Evolutionary conservation across 2,329 filamentous ascomycete species (phyloP).

Genomic region (Clonostachys solani): DNA sequence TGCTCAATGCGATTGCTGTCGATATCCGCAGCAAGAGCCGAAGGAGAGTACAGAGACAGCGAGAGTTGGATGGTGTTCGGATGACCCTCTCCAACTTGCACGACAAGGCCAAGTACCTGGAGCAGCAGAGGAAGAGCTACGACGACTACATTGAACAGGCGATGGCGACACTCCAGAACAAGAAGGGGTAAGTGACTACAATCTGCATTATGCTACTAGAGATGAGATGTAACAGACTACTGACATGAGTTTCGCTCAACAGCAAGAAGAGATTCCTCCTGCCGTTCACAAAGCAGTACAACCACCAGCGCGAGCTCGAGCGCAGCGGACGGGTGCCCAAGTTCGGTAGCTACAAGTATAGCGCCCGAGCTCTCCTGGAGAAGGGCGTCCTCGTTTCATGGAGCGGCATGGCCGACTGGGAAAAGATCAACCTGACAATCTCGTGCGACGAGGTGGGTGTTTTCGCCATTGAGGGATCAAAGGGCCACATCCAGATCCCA

Average conservation of each 20-base stretch:
- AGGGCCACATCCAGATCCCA: slow-evolving; percentile 92
- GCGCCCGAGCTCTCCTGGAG: slow-evolving; percentile 79
- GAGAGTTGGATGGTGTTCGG: slow-evolving; percentile 81
- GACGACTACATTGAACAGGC: slow-evolving; percentile 99
- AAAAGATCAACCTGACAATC: slow-evolving; percentile 90
- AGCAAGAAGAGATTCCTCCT: slow-evolving; percentile 90
- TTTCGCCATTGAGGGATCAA: slow-evolving; percentile 87
- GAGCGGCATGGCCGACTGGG: slow-evolving; percentile 81
- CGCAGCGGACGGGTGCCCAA: slow-evolving; percentile 90
- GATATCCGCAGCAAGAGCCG: slow-evolving; percentile 98
- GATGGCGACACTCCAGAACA: slow-evolving; percentile 94
- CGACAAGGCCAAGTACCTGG: slow-evolving; percentile 86
- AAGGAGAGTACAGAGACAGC: slow-evolving; percentile 83
- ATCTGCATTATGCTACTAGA: neutral
- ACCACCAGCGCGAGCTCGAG: slow-evolving; percentile 94
- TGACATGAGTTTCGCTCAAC: slow-evolving; percentile 1
- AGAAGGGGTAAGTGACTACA: slow-evolving; percentile 66
- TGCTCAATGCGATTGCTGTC: slow-evolving; percentile 94
- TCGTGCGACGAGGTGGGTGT: slow-evolving; percentile 90
- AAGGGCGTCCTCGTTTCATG: slow-evolving; percentile 94
- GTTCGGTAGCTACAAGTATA: slow-evolving; percentile 98
- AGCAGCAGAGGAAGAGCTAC: slow-evolving; percentile 94
- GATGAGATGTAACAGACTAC: neutral
- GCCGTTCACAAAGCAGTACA: slow-evolving; percentile 98
- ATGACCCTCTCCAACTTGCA: slow-evolving; percentile 71